Conservation (phyloP, 495 filamentous ascomycete species). For the Penicillium robsamsonii region DNA sequence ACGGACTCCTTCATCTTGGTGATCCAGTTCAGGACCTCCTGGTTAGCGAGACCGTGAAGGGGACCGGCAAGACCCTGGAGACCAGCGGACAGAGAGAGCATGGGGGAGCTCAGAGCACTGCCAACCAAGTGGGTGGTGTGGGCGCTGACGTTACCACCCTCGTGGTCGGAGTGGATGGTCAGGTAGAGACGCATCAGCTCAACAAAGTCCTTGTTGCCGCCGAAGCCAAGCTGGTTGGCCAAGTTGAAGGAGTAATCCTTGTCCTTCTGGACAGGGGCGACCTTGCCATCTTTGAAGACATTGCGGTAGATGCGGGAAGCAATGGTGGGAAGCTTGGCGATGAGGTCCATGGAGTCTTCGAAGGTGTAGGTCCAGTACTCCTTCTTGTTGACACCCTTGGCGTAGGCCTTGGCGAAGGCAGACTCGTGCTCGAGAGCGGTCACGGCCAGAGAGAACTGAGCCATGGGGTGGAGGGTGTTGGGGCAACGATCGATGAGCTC, state of each 20-base stretch:
- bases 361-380: conserved; percentile 99
- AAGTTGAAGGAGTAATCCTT: conserved; percentile 99
- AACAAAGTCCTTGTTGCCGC: conserved; percentile 92
- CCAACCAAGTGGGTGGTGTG: conserved; percentile 98
- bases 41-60: conserved; percentile 98
- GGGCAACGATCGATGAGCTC: conserved; percentile 99
- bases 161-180: conserved; percentile 98
- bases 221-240: conserved; percentile 96
- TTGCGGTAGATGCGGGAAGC: conserved; percentile 99
- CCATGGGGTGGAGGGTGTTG: conserved; percentile 97
- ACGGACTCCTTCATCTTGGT: conserved; percentile 96
- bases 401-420: conserved; percentile 94
- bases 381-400: conserved; percentile 97
- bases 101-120: conserved; percentile 92
- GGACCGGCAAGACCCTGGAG: conserved; percentile 96
- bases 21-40: conserved; percentile 98
- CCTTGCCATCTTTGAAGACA: conserved; percentile 99
- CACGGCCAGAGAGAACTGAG: conserved; percentile 96
- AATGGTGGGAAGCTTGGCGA: conserved; percentile 98
- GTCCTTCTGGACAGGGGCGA: conserved; percentile 89
- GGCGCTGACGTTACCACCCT: conserved; percentile 97
- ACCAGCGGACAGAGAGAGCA: conserved; percentile 93
- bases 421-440: conserved; percentile 98
- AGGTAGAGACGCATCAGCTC: conserved; percentile 98
- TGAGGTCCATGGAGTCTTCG: conserved; percentile 99